phyloP scores from a whole-genome alignment of 495 filamentous ascomycete species.

The Penicillium parvum region DNA sequence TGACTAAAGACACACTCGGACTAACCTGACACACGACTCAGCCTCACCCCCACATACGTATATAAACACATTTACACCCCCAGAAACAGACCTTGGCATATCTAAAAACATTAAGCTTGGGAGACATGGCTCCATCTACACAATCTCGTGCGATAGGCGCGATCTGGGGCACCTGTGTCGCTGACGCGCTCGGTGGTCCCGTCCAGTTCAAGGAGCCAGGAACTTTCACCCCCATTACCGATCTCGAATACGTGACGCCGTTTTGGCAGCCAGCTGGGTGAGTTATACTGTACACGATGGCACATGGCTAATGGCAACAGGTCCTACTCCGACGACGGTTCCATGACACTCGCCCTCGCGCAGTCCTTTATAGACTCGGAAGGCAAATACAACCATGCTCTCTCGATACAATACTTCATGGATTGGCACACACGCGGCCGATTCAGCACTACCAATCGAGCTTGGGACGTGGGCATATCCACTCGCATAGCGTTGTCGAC shows the following conservation, averaged over 20 bases:
- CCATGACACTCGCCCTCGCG: constrained; percentile 45
- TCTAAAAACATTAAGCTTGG: background rate
- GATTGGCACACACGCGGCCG: constrained; percentile 35
- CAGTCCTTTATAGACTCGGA: constrained; percentile 32
- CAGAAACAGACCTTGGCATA: background rate
- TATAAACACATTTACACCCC: background rate
- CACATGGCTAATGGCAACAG: constrained; percentile 20
- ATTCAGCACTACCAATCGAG: constrained; percentile 30
- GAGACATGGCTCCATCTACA: constrained; percentile 8
- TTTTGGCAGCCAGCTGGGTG: constrained; percentile 25
- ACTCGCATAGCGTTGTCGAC: constrained; percentile 32
- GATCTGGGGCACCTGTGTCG: constrained; percentile 44
- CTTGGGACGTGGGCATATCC: constrained; percentile 40
- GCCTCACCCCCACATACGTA: background rate
- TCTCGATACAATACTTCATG: constrained; percentile 33
- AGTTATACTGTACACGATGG: background rate
- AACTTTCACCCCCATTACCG: constrained; percentile 35
- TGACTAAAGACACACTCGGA: too few species aligned
- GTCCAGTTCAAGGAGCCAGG: constrained; percentile 36
- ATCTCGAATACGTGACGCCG: constrained; percentile 17
- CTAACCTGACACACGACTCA: too few species aligned
- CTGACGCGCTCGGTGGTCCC: constrained; percentile 47
- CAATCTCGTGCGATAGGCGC: constrained; percentile 32
- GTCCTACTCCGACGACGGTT: constrained; percentile 46
- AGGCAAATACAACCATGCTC: constrained; percentile 22